A percentile compares a stretch with the other conserved stretches of the same genome.
Evolutionary conservation across 169 alveolate species (phyloP).

Genomic region (Cyclospora cayetanensis): DNA sequence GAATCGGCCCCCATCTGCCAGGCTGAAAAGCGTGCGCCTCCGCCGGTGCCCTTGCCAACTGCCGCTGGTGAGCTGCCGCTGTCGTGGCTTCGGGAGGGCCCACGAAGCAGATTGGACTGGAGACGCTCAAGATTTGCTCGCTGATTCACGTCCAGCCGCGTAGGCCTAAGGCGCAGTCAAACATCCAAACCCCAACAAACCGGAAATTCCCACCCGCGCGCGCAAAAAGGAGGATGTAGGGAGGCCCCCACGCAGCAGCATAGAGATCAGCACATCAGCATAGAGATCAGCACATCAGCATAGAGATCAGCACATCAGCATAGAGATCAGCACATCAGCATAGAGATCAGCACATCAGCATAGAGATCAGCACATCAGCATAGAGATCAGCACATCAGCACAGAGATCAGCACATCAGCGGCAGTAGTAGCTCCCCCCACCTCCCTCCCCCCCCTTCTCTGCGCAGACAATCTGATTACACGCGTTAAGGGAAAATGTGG

Average conservation of each 20-base stretch:
- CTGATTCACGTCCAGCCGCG: constrained; percentile 55
- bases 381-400: background rate
- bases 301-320: background rate
- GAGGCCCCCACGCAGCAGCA: too few relatives aligned
- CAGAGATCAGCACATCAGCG: background rate
- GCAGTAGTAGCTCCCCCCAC: background rate
- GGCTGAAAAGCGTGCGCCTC: constrained; percentile 72
- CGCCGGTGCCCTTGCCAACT: background rate
- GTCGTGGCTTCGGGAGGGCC: background rate
- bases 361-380: background rate
- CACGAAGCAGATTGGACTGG: constrained; percentile 41
- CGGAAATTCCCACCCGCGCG: background rate
- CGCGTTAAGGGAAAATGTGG: too few relatives aligned
- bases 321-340: background rate
- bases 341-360: background rate
- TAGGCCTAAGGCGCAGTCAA: background rate
- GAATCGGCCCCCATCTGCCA: constrained; percentile 83
- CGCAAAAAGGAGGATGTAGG: background rate
- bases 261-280: background rate
- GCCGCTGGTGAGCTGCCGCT: background rate
- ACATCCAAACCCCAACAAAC: background rate
- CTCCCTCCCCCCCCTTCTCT: background rate
- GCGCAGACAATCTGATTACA: too few relatives aligned
- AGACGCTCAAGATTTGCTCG: constrained; percentile 59
- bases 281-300: background rate